Evolutionary conservation across 768 basidiomycete genomes (phyloP), one percentile per base, ranked within the genome.

Genomic region (Sporobolomyces roseus): DNA sequence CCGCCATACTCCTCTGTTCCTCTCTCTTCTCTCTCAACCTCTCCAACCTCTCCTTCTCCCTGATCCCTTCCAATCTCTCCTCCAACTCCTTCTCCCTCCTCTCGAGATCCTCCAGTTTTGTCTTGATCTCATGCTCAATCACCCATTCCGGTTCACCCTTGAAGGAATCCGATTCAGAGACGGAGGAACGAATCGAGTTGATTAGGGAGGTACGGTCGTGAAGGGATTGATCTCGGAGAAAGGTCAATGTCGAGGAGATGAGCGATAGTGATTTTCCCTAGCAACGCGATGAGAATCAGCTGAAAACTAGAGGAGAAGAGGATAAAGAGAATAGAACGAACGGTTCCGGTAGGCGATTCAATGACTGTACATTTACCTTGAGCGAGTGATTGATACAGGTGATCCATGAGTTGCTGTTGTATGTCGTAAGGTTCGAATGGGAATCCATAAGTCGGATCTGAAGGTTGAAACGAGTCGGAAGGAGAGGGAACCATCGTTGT

Each of bases 211-310:
- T 30, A 2, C 74, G 51, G 1, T 56, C 36, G 33, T 46, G 64
- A 0, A 29, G 76, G 89, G 85, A 74, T 89, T 89, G 23, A 79
- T 76, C 25, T 90, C 81, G 89, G 88, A 93, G 1, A 87, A 85
- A 73, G 9, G 67, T 58, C 46, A 93, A 78, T 13, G 87, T 82
- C 5, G 89, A 83, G 70, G 87, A 90, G 32, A 93, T 81, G 21
- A 93, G 81, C 75, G 86, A 89, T 38, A 92, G 79, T 0, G 91
- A 92, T 78, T 94, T 94, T 32, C 91, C 91, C 91, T 93, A n/a
- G 75, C 27, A 27, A 29, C 9, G 35, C 45, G 45, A 46, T 46
- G 13, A 46, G 45, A 17, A 21, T 46, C 45, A 46, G 45, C 45
- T 6, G 45, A 7, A 13, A 41, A 9, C 17, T 41, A 21, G 36